Conservation (phyloP, 2,329 filamentous ascomycete genomes). For the Sordariomycetes sp. region DNA sequence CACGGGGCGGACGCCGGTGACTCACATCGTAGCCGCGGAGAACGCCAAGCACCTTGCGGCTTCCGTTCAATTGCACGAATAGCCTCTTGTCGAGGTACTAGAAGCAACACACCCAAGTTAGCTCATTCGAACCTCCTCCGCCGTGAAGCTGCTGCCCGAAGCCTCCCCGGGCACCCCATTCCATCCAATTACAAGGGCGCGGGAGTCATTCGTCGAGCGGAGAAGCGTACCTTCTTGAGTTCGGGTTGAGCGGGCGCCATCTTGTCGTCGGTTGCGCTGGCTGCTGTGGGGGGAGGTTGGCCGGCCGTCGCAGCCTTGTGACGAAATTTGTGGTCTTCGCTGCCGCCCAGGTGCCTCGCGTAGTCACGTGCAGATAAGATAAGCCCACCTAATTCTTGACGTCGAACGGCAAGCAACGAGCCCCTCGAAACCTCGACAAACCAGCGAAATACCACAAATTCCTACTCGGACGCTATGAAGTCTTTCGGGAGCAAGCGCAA, state of each 20-base stretch:
- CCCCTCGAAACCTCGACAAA: background rate
- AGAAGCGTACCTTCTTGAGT: constrained; percentile 73
- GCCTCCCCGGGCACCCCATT: background rate
- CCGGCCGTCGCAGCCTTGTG: background rate
- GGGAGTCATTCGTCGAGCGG: background rate
- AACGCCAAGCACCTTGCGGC: constrained; percentile 90
- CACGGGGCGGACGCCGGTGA: background rate
- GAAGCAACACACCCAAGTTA: background rate
- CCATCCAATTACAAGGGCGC: background rate
- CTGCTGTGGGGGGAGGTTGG: background rate
- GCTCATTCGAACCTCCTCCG: background rate
- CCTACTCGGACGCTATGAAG: constrained; percentile 26
- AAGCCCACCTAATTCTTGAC: constrained; percentile 9
- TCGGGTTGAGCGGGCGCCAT: constrained; percentile 99
- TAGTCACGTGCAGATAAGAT: constrained; percentile 41
- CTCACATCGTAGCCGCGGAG: constrained; percentile 92
- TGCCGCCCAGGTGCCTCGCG: background rate
- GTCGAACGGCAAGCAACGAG: background rate
- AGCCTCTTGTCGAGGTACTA: constrained; percentile 99
- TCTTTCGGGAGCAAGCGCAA: constrained; percentile 52
- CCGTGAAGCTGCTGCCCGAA: background rate
- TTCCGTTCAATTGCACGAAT: constrained; percentile 95
- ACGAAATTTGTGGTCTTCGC: background rate
- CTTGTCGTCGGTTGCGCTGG: constrained; percentile 10
- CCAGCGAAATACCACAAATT: background rate